Evolutionary conservation across 2,329 filamentous ascomycete genomes (phyloP), one percentile per base, ranked within the genome.

Genomic region (Dactylella cylindrospora): DNA sequence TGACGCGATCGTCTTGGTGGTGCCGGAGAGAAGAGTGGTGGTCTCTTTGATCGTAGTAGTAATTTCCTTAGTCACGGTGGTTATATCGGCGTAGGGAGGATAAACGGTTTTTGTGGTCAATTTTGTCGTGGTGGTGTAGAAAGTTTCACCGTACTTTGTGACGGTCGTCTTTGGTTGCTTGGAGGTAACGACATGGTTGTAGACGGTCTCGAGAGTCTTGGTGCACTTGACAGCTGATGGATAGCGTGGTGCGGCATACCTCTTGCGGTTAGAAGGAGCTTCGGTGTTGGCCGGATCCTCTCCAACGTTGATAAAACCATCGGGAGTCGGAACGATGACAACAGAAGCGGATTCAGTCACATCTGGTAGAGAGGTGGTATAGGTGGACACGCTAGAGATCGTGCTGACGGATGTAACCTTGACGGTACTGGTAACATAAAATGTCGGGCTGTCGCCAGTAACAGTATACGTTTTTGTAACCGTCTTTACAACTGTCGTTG

Each of bases 191-290:
- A 36, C 53, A 31, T 53, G 28, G 10, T 47, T 61, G 35, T 39
- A n/a, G 35, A 53, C 38, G 12, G 55, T 49, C 39, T 53, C 41
- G 10, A 54, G 17, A 25, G 57, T 54, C 49, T 54, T 62, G 23
- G 43, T 49, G 57, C 57, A 62, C 32, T 54, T 35, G 41, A 62
- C 38, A 3, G 43, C 38, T 12, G 50, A 54, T 8, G 57, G 31
- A 35, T 40, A 51, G 13, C 17, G 7, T 5, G n/a, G 29, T 5
- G 40, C 28, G 13, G 10, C 47, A 25, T 50, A 33, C 4, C 54
- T 35, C 13, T 38, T 41, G 28, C 23, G 2, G 12, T 39, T 23
- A 10, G 15, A 23, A 4, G 41, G 15, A 1, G 47, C 54, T 12
- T 31, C 53, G n/a, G 13, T 22, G 19, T 52, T 61, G n/a, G 41